phyloP scores from a whole-genome alignment of 441 rosid species.

The Eutrema salsugineum region DNA sequence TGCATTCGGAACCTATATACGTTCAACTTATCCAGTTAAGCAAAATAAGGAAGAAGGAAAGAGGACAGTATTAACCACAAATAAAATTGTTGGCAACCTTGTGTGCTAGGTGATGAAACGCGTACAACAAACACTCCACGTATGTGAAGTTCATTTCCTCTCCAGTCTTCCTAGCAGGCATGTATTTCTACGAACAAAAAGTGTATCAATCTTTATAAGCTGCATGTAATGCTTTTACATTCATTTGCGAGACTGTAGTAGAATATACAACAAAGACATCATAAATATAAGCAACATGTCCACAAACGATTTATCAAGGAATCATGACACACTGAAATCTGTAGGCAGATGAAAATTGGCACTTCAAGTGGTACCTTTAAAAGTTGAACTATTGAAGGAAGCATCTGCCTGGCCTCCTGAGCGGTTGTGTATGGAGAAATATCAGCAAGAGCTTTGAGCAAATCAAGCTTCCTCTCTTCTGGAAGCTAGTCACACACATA shows the following conservation, averaged over 20 bases:
- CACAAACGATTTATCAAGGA: background rate
- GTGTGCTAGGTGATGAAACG: slow-evolving; percentile 80
- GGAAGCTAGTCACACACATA: slow-evolving; percentile 63
- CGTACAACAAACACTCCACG: slow-evolving; percentile 84
- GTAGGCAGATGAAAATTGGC: background rate
- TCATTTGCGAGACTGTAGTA: background rate
- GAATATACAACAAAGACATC: background rate
- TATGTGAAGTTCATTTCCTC: slow-evolving; percentile 95
- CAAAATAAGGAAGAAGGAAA: slow-evolving; percentile 6
- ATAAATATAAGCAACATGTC: background rate
- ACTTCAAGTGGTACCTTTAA: slow-evolving; percentile 53
- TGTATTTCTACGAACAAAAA: slow-evolving; percentile 58
- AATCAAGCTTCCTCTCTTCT: slow-evolving; percentile 91
- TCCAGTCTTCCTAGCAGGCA: slow-evolving; percentile 88
- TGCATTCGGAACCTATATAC: slow-evolving; percentile 87
- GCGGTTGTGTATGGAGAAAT: slow-evolving; percentile 82
- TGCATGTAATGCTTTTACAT: background rate
- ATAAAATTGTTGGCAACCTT: slow-evolving; percentile 31
- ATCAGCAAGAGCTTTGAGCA: slow-evolving; percentile 93
- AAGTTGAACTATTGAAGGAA: slow-evolving; percentile 83
- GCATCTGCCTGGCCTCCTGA: slow-evolving; percentile 90
- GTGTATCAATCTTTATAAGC: background rate
- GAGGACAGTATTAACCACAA: background rate
- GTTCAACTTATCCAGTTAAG: slow-evolving; percentile 29
- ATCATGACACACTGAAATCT: background rate